phyloP scores from a whole-genome alignment of 1,139 yeast genomes.

The Debaryomycetaceae sp. region DNA sequence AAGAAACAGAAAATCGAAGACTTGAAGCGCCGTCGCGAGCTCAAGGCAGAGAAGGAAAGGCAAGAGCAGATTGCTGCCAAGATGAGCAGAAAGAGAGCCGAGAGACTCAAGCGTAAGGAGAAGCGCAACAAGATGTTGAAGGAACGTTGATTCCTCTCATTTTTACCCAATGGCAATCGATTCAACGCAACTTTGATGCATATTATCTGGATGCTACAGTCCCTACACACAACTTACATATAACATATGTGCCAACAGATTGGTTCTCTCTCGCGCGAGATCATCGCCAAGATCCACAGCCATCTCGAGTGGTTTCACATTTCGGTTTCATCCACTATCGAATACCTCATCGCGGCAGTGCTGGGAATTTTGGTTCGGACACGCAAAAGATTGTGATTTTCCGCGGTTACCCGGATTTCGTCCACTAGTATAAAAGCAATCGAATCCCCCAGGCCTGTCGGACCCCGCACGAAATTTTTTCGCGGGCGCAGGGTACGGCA shows the following conservation, averaged over 20 bases:
- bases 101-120: slow-evolving; percentile 68
- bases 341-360: too few species aligned
- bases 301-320: too few species aligned
- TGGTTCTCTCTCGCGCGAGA: too few species aligned
- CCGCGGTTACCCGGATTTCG: neutral
- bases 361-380: too few species aligned
- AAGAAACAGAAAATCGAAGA: slow-evolving; percentile 41
- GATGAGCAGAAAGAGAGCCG: slow-evolving; percentile 72
- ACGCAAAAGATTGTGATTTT: neutral
- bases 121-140: slow-evolving; percentile 72
- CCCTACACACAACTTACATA: too few species aligned
- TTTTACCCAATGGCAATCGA: too few species aligned
- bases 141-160: slow-evolving; percentile 53
- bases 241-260: too few species aligned
- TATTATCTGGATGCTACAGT: too few species aligned
- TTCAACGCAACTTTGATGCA: too few species aligned
- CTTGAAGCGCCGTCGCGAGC: slow-evolving; percentile 53
- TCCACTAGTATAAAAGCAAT: neutral
- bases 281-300: too few species aligned
- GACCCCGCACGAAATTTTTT: neutral
- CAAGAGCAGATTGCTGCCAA: slow-evolving; percentile 59
- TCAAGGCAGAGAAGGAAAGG: slow-evolving; percentile 65
- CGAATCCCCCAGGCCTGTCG: neutral
- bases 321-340: too few species aligned
- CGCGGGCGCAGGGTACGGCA: neutral